These are phyloP conservation scores for Scutellaria minor DNA, from an alignment of 257 asterid species.

Conservation along the genomic window DNA sequence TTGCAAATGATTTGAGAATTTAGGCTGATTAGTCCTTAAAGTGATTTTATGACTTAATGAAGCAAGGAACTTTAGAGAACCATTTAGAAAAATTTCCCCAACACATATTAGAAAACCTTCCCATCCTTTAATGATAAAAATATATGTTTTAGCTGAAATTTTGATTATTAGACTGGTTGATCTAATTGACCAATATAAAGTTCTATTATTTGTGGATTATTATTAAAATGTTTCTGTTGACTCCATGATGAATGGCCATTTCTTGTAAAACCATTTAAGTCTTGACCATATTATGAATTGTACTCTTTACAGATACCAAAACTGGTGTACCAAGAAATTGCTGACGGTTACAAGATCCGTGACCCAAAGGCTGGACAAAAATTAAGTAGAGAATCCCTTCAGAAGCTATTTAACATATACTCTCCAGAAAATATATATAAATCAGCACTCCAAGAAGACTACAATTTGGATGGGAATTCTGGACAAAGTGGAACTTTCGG, in stretches of 20 bases:
- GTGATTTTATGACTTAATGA: slow-evolving; percentile 6
- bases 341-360: slow-evolving; percentile 41
- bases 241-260: slow-evolving; percentile 8
- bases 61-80: slow-evolving; percentile 1
- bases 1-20: slow-evolving; percentile 13
- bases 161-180: slow-evolving; percentile 12
- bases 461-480: slow-evolving; percentile 38
- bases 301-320: slow-evolving; percentile 73
- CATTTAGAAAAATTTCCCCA: neutral
- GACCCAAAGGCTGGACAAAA: slow-evolving; percentile 46
- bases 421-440: slow-evolving; percentile 72
- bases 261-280: slow-evolving; percentile 12
- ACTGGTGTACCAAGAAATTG: slow-evolving; percentile 70
- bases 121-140: neutral
- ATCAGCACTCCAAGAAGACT: slow-evolving; percentile 53
- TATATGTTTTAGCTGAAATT: neutral
- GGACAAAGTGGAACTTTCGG: slow-evolving; percentile 71
- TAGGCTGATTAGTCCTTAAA: slow-evolving; percentile 14
- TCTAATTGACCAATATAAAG: slow-evolving; percentile 21
- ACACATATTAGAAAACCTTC: neutral
- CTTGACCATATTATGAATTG: slow-evolving; percentile 32
- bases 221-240: slow-evolving; percentile 21
- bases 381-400: slow-evolving; percentile 47
- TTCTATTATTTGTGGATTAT: slow-evolving; percentile 24
- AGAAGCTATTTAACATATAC: slow-evolving; percentile 74